These are phyloP conservation scores for Brettanomyces anomalus DNA, from an alignment of 805 yeast genomes.

Conservation along the genomic window DNA sequence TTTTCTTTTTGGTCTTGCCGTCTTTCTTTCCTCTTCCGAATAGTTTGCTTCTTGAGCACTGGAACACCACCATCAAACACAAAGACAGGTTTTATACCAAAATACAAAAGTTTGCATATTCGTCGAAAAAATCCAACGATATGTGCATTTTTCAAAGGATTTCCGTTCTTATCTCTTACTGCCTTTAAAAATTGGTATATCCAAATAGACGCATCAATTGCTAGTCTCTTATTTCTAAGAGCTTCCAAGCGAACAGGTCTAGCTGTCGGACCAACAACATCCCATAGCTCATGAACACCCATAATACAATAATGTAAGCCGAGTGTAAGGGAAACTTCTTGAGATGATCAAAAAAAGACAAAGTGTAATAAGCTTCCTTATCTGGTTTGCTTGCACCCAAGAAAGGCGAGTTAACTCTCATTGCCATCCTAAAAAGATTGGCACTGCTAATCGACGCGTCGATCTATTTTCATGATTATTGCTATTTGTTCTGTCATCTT, in stretches of 20 bases:
- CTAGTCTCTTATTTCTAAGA: slow-evolving; percentile 65
- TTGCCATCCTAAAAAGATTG: too few species aligned
- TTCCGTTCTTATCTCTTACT: slow-evolving; percentile 79
- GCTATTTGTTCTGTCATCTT: not conserved
- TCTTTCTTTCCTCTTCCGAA: slow-evolving; percentile 60
- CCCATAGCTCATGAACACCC: slow-evolving; percentile 98
- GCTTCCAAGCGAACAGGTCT: slow-evolving; percentile 86
- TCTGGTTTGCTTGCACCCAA: too few species aligned
- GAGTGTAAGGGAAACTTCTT: too few species aligned
- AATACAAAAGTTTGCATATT: slow-evolving; percentile 79
- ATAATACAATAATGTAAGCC: slow-evolving; percentile 30
- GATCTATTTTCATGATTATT: not conserved
- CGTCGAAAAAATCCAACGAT: slow-evolving; percentile 93
- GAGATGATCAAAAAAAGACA: not conserved
- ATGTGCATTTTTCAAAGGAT: slow-evolving; percentile 69
- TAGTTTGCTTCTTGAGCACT: slow-evolving; percentile 67
- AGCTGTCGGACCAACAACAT: slow-evolving; percentile 79
- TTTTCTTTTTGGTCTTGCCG: slow-evolving; percentile 66
- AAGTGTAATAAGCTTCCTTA: not conserved
- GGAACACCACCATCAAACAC: slow-evolving; percentile 97
- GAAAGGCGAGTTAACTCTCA: too few species aligned
- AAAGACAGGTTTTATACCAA: slow-evolving; percentile 83
- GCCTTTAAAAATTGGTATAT: slow-evolving; percentile 94
- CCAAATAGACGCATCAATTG: slow-evolving; percentile 99
- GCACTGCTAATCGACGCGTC: slow-evolving; percentile 1